Conservation (phyloP, 169 alveolate species). For the Cystoisospora suis region DNA sequence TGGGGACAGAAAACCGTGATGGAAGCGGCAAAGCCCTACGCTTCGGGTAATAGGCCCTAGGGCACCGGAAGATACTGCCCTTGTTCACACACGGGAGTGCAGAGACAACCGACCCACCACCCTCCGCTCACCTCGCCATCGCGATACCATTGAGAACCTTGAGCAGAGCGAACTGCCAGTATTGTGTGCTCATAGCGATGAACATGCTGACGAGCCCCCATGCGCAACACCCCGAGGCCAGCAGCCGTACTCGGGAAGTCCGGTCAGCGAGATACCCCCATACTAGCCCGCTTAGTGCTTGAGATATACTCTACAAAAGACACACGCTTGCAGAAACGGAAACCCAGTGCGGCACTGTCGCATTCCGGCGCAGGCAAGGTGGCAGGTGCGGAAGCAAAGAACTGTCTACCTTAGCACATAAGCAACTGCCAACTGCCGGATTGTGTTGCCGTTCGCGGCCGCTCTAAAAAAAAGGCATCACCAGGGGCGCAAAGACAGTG, state of each 20-base stretch:
- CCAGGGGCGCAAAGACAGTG: too few relatives aligned
- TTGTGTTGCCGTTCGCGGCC: too few relatives aligned
- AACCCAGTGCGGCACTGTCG: not conserved
- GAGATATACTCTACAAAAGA: slow-evolving; percentile 77
- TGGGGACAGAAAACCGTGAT: too few relatives aligned
- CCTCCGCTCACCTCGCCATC: slow-evolving; percentile 74
- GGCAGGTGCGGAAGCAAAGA: not conserved
- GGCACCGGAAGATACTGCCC: too few relatives aligned
- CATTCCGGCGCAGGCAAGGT: slow-evolving; percentile 36
- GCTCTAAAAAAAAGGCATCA: too few relatives aligned
- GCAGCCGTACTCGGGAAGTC: slow-evolving; percentile 80
- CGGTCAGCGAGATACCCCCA: slow-evolving; percentile 92
- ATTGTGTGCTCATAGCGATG: slow-evolving; percentile 76
- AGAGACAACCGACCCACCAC: too few relatives aligned
- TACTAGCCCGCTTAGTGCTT: slow-evolving; percentile 83
- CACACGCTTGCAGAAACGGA: not conserved
- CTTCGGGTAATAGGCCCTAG: too few relatives aligned
- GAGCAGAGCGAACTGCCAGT: slow-evolving; percentile 77
- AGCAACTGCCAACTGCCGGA: too few relatives aligned
- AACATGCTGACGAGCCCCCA: slow-evolving; percentile 85
- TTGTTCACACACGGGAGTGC: too few relatives aligned
- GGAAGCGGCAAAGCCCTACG: too few relatives aligned
- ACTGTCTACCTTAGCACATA: too few relatives aligned
- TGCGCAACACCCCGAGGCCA: slow-evolving; percentile 81
- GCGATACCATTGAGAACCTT: slow-evolving; percentile 83